Base-by-base conservation (phyloP, 306 rosid species). In the Acacia crassicarpa region DNA sequence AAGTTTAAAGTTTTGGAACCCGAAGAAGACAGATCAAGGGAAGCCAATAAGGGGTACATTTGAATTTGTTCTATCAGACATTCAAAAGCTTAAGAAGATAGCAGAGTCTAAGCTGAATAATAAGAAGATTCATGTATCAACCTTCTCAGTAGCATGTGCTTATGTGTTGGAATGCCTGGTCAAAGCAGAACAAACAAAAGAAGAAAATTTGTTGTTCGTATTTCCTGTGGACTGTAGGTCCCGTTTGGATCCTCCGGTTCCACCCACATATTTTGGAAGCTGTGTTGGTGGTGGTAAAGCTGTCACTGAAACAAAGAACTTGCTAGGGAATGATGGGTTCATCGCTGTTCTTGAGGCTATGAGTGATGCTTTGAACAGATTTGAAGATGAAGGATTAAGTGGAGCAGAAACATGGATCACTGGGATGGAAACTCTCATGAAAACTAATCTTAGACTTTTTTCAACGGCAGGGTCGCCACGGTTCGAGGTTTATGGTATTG, bases 401-500 rank as follows among this genome's bases (percentile, higher is more conserved):
- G 71, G 74, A n/a, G 78, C 72, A n/a, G 86, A 82, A 13, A 75
- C 77, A 4, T 41, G n/a, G 43, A 12, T 72, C 1, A 45, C 63
- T 27, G 30, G 15, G 5, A 2, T 54, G 32, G 2, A 9, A 9
- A 9, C 33, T 5, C 1, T 15, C 0, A 20, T 3, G 22, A 48
- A n/a, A 11, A 65, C 20, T 14, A 45, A 45, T 45, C 6, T 27
- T 0, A 75, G 46, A 30, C 1, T 14, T 1, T 15, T 84, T 6
- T 72, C 81, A 8, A 76, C 69, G 14, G 85, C 84, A 0, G 89
- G 89, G 20, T 83, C 87, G 68, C 83, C 87, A 53, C 35, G 83
- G 45, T 74, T 86, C 40, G 79, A 78, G 11, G 66, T 86, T 45
- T 86, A 86, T 33, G 69, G 33, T 0, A 17, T 22, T 41, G 89